phyloP scores from a whole-genome alignment of 768 basidiomycete species.

The button mushroom (Agaricus bisporus) region DNA sequence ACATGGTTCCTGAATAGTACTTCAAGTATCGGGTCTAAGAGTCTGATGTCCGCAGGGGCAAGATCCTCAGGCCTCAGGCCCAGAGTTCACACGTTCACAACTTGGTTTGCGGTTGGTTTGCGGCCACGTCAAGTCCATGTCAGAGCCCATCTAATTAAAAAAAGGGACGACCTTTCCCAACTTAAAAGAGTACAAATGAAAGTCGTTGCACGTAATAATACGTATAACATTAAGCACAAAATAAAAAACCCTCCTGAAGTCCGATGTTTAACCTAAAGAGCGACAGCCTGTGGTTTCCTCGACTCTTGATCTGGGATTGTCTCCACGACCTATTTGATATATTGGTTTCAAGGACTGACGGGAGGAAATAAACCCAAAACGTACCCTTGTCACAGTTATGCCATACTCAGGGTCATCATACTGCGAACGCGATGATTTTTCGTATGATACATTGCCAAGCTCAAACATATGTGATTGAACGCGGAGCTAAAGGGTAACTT shows the following conservation, averaged over 20 bases:
- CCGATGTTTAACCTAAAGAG: not conserved
- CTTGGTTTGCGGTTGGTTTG: no score
- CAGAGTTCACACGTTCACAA: no score
- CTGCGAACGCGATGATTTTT: slow-evolving; percentile 10
- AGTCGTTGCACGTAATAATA: not conserved
- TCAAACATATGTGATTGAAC: slow-evolving; percentile 23
- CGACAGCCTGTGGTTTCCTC: not conserved
- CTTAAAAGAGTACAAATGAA: not conserved
- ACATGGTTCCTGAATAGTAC: no score
- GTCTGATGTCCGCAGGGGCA: no score
- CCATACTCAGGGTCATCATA: slow-evolving; percentile 27
- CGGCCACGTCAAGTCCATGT: no score
- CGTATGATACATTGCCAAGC: slow-evolving; percentile 12
- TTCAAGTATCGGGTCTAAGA: no score
- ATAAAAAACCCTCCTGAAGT: not conserved
- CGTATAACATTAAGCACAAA: not conserved
- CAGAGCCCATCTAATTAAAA: no score
- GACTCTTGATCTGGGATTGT: slow-evolving; percentile 18
- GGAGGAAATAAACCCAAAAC: not conserved
- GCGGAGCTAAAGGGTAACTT: not conserved
- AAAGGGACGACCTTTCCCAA: no score
- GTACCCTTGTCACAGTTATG: slow-evolving; percentile 33
- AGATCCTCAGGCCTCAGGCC: no score
- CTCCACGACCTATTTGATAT: slow-evolving; percentile 27
- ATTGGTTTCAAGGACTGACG: not conserved